Evolutionary conservation across 2,329 filamentous ascomycete species (phyloP), one percentile per base, ranked within the genome.

Genomic region (Botrytis paeoniae): DNA sequence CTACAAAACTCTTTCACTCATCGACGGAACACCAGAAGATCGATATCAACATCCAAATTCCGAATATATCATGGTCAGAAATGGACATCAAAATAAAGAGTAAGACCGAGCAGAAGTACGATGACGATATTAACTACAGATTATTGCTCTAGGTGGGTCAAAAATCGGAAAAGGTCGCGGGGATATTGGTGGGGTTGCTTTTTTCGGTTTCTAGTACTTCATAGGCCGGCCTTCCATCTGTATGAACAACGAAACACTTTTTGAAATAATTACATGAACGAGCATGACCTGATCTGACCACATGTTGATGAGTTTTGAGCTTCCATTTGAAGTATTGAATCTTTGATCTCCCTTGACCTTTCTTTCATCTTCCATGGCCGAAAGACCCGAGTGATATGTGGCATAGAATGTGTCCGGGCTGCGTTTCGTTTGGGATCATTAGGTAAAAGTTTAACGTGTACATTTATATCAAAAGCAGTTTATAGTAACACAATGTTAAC

Each of bases 21-120:
- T 66, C 63, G 62, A 32, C 29, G 32, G 29, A 32, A 51, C 25
- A 51, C 32, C 32, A 37, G 48, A 45, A 35, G 45, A 66, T 62
- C 63, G 63, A 48, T 45, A n/a, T 54, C 48, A n/a, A 8, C 22
- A 39, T 54, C 14, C 22, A 43, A 22, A 39, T 41, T n/a, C 16
- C 39, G 43, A 51, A 66, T 37, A 37, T n/a, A 48, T 37, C 35
- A 14, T 66, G 43, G 63, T 51, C 63, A 51, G 35, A 25, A 37
- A 51, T 51, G 48, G 48, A 51, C 32, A 51, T 25, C 45, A 16
- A 37, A n/a, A 57, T 57, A 57, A 16, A 57, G 51, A 57, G 51
- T 51, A 66, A 66, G 63, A 66, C 63, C 63, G 43, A 66, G 43
- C 43, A 66, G 43, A 66, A 51, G 63, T 37, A 66, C 63, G 63